These are phyloP conservation scores for Eucalyptus cloeziana DNA, from an alignment of 345 rosid species.

Conservation along the genomic window DNA sequence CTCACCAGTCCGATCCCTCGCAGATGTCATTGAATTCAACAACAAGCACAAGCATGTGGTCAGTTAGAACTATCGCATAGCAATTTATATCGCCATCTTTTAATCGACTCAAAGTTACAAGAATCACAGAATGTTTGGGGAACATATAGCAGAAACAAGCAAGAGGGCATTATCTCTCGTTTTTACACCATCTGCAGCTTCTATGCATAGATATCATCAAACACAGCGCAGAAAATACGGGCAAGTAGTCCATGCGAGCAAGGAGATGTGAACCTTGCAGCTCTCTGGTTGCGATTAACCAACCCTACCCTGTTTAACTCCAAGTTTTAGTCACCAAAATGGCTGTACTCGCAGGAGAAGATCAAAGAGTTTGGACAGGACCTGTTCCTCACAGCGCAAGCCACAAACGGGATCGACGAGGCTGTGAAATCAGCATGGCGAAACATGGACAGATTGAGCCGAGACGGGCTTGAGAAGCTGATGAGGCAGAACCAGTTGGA, in stretches of 20 bases:
- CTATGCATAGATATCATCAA: background rate
- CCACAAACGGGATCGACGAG: constrained; percentile 20
- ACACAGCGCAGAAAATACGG: no score
- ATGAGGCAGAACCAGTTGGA: constrained; percentile 36
- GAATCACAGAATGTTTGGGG: background rate
- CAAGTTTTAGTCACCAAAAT: background rate
- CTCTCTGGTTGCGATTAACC: no score
- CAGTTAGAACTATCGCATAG: background rate
- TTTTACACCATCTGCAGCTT: background rate
- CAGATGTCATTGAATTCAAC: constrained; percentile 46
- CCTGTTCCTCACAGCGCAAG: constrained; percentile 19
- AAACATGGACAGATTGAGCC: constrained; percentile 12
- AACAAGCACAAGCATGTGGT: constrained; percentile 24
- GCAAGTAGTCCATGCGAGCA: no score
- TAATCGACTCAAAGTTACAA: background rate
- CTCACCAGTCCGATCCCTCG: constrained; percentile 48
- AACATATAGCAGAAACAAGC: background rate
- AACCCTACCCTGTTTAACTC: no score
- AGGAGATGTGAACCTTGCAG: no score
- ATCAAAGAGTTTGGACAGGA: constrained; percentile 33
- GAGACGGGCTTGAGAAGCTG: constrained; percentile 41
- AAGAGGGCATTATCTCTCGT: background rate
- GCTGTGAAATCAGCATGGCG: constrained; percentile 2
- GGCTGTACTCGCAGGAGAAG: constrained; percentile 25
- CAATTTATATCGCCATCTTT: background rate